Base-by-base conservation (phyloP, 2,329 filamentous ascomycete species). In the Arthrocladium fulminans region DNA sequence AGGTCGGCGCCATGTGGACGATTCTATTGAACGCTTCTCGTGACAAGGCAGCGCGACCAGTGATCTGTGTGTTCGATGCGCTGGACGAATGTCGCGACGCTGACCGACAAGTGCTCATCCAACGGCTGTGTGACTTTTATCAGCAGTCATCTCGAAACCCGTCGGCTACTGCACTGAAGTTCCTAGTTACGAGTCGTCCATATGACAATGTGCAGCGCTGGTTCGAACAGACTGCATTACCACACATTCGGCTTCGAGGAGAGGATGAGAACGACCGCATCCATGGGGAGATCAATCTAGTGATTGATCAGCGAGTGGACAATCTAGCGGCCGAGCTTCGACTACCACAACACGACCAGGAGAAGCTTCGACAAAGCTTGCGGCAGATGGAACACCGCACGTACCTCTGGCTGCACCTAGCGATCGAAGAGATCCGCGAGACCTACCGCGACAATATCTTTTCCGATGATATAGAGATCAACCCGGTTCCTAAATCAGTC, bases 111-210 rank as follows among this genome's bases (percentile, higher is more conserved):
- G 12, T 37, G 27, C 42, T 58, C 9, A 52, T 55, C 25, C 25
- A 12, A 25, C 45, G 10, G 17, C 29, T 55, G n/a, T 6, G 29
- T 19, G 8, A 32, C 2, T 49, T 55, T 44, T 47, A 53, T 34
- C 19, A 13, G 12, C 15, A 19, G 3, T 27, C 19, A 35, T 19
- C 19, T 22, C 19, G 29, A 15, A 3, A 3, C 15, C 25, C 12
- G 7, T 29, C 41, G 13, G 22, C 45, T 10, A 46, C 9, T 19
- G 23, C 25, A 19, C 47, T 57, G n/a, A 59, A 54, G 37, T 47
- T 59, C 25, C 22, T 55, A 12, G 49, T 54, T 7, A 64, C 60
- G 0, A 63, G 61, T 25, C 56, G 61, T 1, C 58, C 58, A 0
- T 63, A 63, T 48, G 29, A 47, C 1, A 39, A 56, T 0, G 60